Evolutionary conservation across 805 yeast genomes (phyloP).

Genomic region (Suhomyces kilbournensis): DNA sequence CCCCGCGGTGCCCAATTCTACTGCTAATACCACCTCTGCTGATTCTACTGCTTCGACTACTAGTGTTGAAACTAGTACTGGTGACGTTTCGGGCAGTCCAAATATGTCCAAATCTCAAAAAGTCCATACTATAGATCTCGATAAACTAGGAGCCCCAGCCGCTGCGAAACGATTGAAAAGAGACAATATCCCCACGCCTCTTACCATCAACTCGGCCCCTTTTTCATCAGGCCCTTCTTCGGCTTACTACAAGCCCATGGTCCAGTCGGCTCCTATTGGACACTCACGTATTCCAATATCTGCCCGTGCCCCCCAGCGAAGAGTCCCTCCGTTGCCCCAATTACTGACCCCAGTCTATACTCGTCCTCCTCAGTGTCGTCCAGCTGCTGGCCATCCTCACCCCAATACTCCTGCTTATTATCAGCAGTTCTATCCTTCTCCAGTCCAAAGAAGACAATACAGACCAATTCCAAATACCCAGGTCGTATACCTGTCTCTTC

Average conservation of each 20-base stretch:
- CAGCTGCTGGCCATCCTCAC: not conserved
- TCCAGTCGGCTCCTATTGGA: constrained; percentile 35
- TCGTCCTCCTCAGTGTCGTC: not conserved
- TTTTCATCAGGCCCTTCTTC: constrained; percentile 1
- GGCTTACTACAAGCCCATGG: constrained; percentile 15
- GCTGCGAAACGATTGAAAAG: constrained; percentile 30
- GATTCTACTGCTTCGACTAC: not conserved
- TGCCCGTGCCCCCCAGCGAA: not conserved
- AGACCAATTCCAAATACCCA: constrained; percentile 11
- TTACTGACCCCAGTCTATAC: not conserved
- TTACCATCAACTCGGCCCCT: constrained; percentile 14
- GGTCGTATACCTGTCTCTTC: constrained; percentile 8
- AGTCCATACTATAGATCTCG: constrained; percentile 7
- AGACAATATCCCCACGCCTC: constrained; percentile 31
- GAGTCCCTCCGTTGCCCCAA: not conserved
- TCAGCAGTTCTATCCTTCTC: constrained; percentile 8
- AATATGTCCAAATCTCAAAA: not conserved
- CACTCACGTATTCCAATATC: not conserved
- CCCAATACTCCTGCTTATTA: not conserved
- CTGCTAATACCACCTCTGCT: no score
- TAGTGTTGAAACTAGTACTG: not conserved
- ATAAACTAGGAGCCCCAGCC: constrained; percentile 14
- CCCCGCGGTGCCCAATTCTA: not conserved
- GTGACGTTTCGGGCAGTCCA: not conserved
- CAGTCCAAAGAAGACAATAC: constrained; percentile 10